These are phyloP conservation scores for Alternaria brassicicola DNA, from an alignment of 2,329 filamentous ascomycete genomes.

Conservation along the genomic window DNA sequence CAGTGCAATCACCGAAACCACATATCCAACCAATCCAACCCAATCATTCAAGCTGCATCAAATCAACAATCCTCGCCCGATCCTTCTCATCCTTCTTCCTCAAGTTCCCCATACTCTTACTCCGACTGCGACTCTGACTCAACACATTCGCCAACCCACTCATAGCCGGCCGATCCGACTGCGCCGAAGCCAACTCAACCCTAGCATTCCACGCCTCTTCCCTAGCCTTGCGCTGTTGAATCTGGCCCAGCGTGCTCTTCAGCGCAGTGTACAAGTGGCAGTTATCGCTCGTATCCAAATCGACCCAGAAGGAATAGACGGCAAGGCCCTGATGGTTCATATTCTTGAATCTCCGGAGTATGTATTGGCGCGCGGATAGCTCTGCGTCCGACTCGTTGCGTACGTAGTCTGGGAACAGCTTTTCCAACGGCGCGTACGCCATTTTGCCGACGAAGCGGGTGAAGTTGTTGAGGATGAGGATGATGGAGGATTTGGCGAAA, in stretches of 20 bases:
- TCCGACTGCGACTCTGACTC: not conserved
- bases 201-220: conserved; percentile 32
- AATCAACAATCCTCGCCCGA: not conserved
- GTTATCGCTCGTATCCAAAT: conserved; percentile 46
- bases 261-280: conserved; percentile 43
- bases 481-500: conserved; percentile 37
- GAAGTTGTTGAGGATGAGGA: conserved; percentile 47
- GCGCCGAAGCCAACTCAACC: not conserved
- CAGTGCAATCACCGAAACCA: not conserved
- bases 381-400: conserved; percentile 29
- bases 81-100: not conserved
- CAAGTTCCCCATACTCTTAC: not conserved
- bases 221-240: conserved; percentile 39
- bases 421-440: conserved; percentile 34
- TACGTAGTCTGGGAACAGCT: conserved; percentile 40
- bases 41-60: not conserved
- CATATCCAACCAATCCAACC: not conserved
- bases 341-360: conserved; percentile 40
- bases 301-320: conserved; percentile 48
- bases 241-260: conserved; percentile 43
- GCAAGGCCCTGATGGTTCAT: conserved; percentile 38
- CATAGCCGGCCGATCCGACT: not conserved
- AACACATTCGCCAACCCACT: not conserved
- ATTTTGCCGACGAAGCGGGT: conserved; percentile 43
- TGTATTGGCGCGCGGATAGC: conserved; percentile 39